Conservation (phyloP, 2,329 filamentous ascomycete genomes). For the Exophiala calicioides region DNA sequence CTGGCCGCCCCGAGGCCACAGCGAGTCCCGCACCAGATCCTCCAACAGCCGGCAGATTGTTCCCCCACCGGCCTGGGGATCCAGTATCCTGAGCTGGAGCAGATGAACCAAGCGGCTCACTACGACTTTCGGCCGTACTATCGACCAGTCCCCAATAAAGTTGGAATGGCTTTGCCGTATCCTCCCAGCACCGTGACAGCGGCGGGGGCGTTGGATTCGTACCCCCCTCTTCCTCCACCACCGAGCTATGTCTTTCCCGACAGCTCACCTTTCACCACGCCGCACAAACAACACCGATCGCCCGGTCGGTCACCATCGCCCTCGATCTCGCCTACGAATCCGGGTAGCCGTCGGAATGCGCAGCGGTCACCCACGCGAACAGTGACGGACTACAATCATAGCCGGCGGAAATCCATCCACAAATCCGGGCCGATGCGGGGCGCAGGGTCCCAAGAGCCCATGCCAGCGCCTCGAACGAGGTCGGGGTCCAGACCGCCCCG, state of each 20-base stretch:
- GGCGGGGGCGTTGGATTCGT: conserved; percentile 37
- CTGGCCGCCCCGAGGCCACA: conserved; percentile 26
- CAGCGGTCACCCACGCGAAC: conserved; percentile 32
- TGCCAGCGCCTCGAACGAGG: conserved; percentile 28
- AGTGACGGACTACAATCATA: conserved; percentile 34
- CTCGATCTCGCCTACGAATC: conserved; percentile 40
- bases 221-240: conserved; percentile 40
- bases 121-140: conserved; percentile 15
- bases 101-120: conserved; percentile 42
- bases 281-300: conserved; percentile 31
- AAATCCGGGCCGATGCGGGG: conserved; percentile 41
- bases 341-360: conserved; percentile 35
- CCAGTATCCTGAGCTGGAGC: conserved; percentile 30
- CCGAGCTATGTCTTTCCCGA: conserved; percentile 42
- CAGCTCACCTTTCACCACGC: conserved; percentile 36
- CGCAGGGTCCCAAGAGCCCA: conserved; percentile 33
- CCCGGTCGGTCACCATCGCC: conserved; percentile 38
- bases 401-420: conserved; percentile 42
- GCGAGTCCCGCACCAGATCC: conserved; percentile 23
- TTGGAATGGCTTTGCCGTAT: conserved; percentile 24
- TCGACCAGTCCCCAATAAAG: not conserved
- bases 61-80: conserved; percentile 19
- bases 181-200: conserved; percentile 10
- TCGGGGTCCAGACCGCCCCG: conserved; percentile 27
- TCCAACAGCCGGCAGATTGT: conserved; percentile 16